Percentiles rank a stretch among this genome's conserved stretches.
Evolutionary conservation across 2,329 filamentous ascomycete species (phyloP).

Genomic region (Pseudocercospora fuligena): DNA sequence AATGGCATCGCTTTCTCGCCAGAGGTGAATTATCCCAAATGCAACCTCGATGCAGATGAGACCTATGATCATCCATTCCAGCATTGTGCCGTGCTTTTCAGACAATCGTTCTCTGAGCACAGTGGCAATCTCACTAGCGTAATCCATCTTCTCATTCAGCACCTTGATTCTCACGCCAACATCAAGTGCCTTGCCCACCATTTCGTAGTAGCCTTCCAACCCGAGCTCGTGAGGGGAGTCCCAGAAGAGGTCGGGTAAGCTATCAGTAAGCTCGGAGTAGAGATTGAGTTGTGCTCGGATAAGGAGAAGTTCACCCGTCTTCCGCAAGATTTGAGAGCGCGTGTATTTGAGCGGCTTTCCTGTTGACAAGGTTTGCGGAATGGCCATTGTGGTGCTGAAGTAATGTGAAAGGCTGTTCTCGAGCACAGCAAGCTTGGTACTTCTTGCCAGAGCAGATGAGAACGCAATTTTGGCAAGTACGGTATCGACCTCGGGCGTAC

Average conservation of each 20-base stretch:
- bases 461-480: slow-evolving; percentile 95
- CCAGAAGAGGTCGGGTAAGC: slow-evolving; percentile 95
- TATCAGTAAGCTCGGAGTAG: slow-evolving; percentile 95
- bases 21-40: slow-evolving; percentile 79
- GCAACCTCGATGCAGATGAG: slow-evolving; percentile 91
- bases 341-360: slow-evolving; percentile 67
- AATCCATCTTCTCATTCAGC: slow-evolving; percentile 96
- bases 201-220: slow-evolving; percentile 92
- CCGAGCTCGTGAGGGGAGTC: slow-evolving; percentile 86
- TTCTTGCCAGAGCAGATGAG: slow-evolving; percentile 88
- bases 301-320: slow-evolving; percentile 88
- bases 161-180: slow-evolving; percentile 89
- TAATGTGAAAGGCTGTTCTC: slow-evolving; percentile 83
- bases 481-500: slow-evolving; percentile 52
- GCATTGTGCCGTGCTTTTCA: slow-evolving; percentile 82
- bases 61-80: slow-evolving; percentile 96
- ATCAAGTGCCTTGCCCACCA: slow-evolving; percentile 86
- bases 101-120: slow-evolving; percentile 86
- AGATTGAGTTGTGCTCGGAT: slow-evolving; percentile 93
- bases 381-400: slow-evolving; percentile 82
- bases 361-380: slow-evolving; percentile 76
- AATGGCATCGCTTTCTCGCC: slow-evolving; percentile 61
- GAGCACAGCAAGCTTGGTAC: slow-evolving; percentile 90
- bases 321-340: slow-evolving; percentile 81
- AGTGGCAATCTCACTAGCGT: slow-evolving; percentile 91